A percentile compares a stretch with the other conserved stretches of the same genome.
phyloP scores from a whole-genome alignment of 2,329 filamentous ascomycete genomes.

The Aureobasidium sp. region DNA sequence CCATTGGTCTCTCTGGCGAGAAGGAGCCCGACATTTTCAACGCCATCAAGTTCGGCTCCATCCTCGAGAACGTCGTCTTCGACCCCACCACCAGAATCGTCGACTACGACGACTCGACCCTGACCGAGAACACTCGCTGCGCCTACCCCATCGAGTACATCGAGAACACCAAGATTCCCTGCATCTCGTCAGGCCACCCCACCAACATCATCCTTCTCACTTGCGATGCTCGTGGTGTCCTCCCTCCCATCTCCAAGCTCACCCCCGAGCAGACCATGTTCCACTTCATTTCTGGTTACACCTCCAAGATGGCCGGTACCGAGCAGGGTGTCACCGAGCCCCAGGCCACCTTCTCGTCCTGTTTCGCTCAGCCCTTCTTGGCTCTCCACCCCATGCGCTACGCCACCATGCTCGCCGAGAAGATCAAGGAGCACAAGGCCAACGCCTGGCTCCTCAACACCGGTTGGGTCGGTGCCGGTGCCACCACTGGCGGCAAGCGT shows the following conservation, averaged over 20 bases:
- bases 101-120: conserved; percentile 88
- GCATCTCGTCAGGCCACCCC: conserved; percentile 77
- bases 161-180: conserved; percentile 96
- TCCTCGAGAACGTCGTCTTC: conserved; percentile 98
- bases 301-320: conserved; percentile 99
- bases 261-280: conserved; percentile 96
- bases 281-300: conserved; percentile 99
- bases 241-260: conserved; percentile 97
- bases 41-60: conserved; percentile 93
- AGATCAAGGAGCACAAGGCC: conserved; percentile 90
- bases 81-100: conserved; percentile 81
- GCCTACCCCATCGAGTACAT: conserved; percentile 99
- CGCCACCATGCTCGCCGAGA: conserved; percentile 95
- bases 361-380: conserved; percentile 98
- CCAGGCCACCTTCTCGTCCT: conserved; percentile 97
- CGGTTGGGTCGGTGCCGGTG: conserved; percentile 90
- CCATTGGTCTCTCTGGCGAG: conserved; percentile 91
- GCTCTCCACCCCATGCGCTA: conserved; percentile 99
- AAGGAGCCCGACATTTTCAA: conserved; percentile 98
- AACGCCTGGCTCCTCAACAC: conserved; percentile 99
- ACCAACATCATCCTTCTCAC: conserved; percentile 97
- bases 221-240: conserved; percentile 93
- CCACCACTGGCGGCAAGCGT: conserved; percentile 84
- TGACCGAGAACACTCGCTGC: conserved; percentile 97
- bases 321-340: conserved; percentile 96